Conservation (phyloP, 345 rosid species). For the Alliaria petiolata region DNA sequence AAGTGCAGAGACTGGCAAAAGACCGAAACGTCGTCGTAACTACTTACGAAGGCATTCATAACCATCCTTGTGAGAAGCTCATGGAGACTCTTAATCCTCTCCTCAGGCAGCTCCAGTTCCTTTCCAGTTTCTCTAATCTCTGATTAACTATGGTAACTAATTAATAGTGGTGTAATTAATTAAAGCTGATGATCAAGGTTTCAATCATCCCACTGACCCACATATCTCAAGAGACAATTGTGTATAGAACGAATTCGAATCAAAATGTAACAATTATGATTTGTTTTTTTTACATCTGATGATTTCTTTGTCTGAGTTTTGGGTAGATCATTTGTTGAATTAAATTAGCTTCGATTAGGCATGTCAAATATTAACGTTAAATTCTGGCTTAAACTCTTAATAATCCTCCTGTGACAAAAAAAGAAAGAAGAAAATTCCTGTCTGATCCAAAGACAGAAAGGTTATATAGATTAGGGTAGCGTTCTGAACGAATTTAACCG, state of each 20-base stretch:
- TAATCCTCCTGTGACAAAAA: background rate
- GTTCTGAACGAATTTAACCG: no score
- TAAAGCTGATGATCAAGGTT: background rate
- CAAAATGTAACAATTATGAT: slow-evolving; percentile 1
- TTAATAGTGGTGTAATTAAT: background rate
- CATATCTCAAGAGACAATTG: background rate
- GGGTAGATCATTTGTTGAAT: background rate
- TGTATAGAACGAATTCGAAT: slow-evolving; percentile 17
- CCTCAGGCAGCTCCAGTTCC: slow-evolving; percentile 79
- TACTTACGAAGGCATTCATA: slow-evolving; percentile 78
- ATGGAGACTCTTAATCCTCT: slow-evolving; percentile 92
- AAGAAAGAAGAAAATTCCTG: no score
- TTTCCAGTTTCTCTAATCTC: slow-evolving; percentile 36
- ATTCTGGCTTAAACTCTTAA: background rate
- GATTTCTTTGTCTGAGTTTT: background rate
- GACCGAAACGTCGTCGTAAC: slow-evolving; percentile 77
- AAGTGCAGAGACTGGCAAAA: slow-evolving; percentile 74
- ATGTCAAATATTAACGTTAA: background rate
- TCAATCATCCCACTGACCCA: slow-evolving; percentile 2
- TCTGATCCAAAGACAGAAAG: no score
- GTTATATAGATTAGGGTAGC: no score
- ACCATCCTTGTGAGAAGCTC: slow-evolving; percentile 85
- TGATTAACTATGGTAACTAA: background rate
- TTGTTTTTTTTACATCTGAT: background rate
- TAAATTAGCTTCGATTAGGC: background rate